These are phyloP conservation scores for Fusarium dimerum DNA, from an alignment of 2,329 filamentous ascomycete species.

Conservation along the genomic window DNA sequence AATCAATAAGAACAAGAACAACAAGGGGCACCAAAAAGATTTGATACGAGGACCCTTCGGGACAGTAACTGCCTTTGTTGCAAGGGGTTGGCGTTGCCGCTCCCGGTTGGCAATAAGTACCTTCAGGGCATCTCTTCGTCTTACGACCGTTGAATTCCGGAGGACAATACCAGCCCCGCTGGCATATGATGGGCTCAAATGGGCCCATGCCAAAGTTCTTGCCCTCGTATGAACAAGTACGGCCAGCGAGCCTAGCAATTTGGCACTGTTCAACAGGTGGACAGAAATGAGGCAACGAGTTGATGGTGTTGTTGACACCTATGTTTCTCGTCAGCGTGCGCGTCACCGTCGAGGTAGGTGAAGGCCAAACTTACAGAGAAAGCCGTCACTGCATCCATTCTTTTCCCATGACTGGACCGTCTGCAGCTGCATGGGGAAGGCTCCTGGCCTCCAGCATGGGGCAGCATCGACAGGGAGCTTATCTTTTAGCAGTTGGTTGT, in stretches of 20 bases:
- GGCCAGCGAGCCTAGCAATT: slow-evolving; percentile 35
- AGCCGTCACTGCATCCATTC: slow-evolving; percentile 42
- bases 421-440: slow-evolving; percentile 43
- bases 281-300: slow-evolving; percentile 47
- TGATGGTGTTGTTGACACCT: slow-evolving; percentile 48
- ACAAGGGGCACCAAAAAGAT: slow-evolving; percentile 45
- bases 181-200: slow-evolving; percentile 54
- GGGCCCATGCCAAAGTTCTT: slow-evolving; percentile 44
- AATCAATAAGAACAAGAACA: slow-evolving; percentile 45
- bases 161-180: slow-evolving; percentile 51
- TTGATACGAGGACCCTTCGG: slow-evolving; percentile 43
- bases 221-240: slow-evolving; percentile 34
- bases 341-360: too few relatives aligned
- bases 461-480: slow-evolving; percentile 38
- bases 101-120: slow-evolving; percentile 54
- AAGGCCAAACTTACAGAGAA: slow-evolving; percentile 39
- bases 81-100: slow-evolving; percentile 50
- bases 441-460: slow-evolving; percentile 42
- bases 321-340: background rate
- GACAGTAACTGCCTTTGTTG: slow-evolving; percentile 46
- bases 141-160: slow-evolving; percentile 34
- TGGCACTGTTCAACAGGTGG: slow-evolving; percentile 42
- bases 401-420: slow-evolving; percentile 36
- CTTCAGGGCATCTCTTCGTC: slow-evolving; percentile 45
- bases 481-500: slow-evolving; percentile 22